These are phyloP conservation scores for Aegilops speltoides DNA, from an alignment of 176 grass and related monocot genomes.

Conservation along the genomic window DNA sequence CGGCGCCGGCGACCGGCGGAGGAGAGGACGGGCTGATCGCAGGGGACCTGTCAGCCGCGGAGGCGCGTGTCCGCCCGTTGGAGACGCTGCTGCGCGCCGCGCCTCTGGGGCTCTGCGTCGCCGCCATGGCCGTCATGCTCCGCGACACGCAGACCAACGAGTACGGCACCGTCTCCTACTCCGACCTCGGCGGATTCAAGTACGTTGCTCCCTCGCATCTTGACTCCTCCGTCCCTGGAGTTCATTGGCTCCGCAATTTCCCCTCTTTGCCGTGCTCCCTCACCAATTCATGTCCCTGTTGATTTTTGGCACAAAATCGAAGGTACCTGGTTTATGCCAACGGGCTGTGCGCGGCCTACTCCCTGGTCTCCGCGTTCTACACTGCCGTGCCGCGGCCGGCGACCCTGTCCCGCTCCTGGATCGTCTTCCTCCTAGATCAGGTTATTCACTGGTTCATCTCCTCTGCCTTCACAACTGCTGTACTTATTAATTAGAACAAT, in stretches of 20 bases:
- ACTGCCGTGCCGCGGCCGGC: constrained; percentile 50
- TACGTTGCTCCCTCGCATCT: neutral
- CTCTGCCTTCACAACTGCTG: neutral
- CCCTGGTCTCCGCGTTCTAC: constrained; percentile 69
- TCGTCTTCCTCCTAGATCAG: constrained; percentile 91
- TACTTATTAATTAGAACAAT: neutral
- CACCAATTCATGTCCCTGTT: neutral
- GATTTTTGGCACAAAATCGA: neutral
- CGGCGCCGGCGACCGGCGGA: neutral
- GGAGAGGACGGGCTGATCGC: neutral
- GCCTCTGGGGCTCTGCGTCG: constrained; percentile 73
- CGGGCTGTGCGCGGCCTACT: constrained; percentile 82
- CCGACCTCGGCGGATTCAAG: constrained; percentile 86
- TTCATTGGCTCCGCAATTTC: neutral
- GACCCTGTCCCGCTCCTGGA: constrained; percentile 63
- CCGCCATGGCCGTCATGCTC: constrained; percentile 83
- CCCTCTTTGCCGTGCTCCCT: neutral
- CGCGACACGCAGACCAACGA: constrained; percentile 73
- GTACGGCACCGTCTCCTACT: constrained; percentile 76
- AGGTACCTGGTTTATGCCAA: constrained; percentile 88
- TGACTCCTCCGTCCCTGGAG: too few species aligned
- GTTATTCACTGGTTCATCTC: neutral
- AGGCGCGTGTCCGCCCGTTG: constrained; percentile 32
- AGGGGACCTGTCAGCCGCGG: neutral
- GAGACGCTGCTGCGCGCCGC: constrained; percentile 78